Percentiles rank a stretch among this genome's conserved stretches.
Evolutionary conservation across 805 yeast species (phyloP).

Genomic region (Ogataea allantospora): DNA sequence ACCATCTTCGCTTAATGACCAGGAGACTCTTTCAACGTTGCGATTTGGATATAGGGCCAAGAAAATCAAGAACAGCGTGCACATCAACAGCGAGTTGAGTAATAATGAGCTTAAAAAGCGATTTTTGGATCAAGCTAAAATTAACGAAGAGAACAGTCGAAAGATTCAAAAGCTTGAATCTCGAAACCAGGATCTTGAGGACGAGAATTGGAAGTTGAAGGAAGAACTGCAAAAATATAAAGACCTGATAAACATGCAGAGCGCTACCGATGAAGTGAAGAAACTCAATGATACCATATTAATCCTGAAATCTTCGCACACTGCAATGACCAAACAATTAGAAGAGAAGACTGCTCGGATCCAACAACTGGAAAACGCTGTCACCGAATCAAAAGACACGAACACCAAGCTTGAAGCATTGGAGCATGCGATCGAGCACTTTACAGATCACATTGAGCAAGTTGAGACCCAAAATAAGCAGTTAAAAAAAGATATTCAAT

Average conservation of each 20-base stretch:
- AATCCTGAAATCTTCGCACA: constrained; percentile 21
- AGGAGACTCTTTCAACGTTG: constrained; percentile 69
- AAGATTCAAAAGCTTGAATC: constrained; percentile 26
- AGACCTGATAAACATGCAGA: constrained; percentile 13
- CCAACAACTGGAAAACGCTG: constrained; percentile 19
- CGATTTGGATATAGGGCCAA: constrained; percentile 76
- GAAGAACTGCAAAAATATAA: constrained; percentile 31
- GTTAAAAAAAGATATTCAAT: constrained; percentile 53
- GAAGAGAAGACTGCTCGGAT: constrained; percentile 13
- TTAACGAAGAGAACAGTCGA: constrained; percentile 20
- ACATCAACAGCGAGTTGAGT: constrained; percentile 44
- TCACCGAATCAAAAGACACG: constrained; percentile 12
- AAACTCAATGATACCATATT: constrained; percentile 26
- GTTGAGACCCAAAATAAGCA: constrained; percentile 60
- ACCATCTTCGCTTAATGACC: constrained; percentile 51
- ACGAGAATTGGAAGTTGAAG: constrained; percentile 39
- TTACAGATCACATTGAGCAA: constrained; percentile 58
- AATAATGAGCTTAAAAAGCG: constrained; percentile 24
- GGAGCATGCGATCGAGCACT: constrained; percentile 56
- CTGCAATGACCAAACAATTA: constrained; percentile 25
- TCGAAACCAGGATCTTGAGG: constrained; percentile 37
- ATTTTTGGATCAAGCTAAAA: constrained; percentile 23
- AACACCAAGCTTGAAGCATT: constrained; percentile 47
- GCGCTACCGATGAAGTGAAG: constrained; percentile 20
- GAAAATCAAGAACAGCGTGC: constrained; percentile 61